Conservation (phyloP, 129 eudicot genomes). For the Cynara cardunculus region DNA sequence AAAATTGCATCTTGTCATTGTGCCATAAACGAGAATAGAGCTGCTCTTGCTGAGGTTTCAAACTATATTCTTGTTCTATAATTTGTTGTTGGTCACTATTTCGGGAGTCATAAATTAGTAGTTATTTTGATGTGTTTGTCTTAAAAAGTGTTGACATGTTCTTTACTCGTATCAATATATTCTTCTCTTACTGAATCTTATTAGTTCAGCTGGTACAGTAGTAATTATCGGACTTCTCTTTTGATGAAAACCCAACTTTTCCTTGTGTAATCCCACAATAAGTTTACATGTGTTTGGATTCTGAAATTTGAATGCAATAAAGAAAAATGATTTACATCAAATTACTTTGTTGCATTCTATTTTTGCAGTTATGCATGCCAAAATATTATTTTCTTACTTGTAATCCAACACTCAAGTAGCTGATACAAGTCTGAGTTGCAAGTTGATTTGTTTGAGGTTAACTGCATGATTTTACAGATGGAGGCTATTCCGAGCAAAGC, state of each 20-base stretch:
- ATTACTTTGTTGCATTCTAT: neutral
- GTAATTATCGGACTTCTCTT: neutral
- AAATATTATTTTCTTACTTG: neutral
- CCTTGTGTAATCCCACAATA: neutral
- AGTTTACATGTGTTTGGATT: neutral
- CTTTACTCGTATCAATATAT: neutral
- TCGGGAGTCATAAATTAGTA: neutral
- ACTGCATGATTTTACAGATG: slow-evolving; percentile 50
- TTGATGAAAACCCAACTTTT: neutral
- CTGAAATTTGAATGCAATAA: neutral
- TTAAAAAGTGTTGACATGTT: neutral
- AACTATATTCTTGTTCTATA: slow-evolving; percentile 5
- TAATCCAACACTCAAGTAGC: neutral
- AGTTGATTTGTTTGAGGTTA: neutral
- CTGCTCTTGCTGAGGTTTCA: slow-evolving; percentile 82
- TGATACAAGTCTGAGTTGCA: neutral
- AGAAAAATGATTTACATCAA: neutral
- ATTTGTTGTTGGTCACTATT: neutral
- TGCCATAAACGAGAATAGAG: slow-evolving; percentile 71
- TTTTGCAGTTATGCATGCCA: neutral
- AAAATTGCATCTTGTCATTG: slow-evolving; percentile 77
- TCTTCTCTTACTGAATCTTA: neutral
- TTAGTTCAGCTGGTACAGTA: neutral
- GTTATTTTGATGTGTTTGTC: neutral
- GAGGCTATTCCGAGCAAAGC: slow-evolving; percentile 82